Percentiles rank a stretch among this genome's conserved stretches.
These are phyloP conservation scores for Boeremia lycopersici DNA, from an alignment of 2,329 filamentous ascomycete genomes.

Conservation along the genomic window DNA sequence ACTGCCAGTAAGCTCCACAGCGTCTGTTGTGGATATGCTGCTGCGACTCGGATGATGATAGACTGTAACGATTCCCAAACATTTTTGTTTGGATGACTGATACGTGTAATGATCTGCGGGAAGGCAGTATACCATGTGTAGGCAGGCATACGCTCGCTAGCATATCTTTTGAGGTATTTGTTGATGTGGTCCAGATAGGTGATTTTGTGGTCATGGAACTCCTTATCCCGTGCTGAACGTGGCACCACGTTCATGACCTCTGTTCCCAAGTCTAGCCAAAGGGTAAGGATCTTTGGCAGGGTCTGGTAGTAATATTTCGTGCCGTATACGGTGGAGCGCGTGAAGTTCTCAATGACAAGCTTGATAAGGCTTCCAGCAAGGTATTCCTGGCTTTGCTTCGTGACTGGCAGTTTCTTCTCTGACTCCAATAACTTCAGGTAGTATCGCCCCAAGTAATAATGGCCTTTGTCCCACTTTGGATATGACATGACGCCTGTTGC, in stretches of 20 bases:
- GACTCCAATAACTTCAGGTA: constrained; percentile 96
- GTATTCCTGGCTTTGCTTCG: constrained; percentile 66
- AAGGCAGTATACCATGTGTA: constrained; percentile 84
- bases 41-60: constrained; percentile 86
- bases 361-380: constrained; percentile 83
- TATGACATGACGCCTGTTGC: constrained; percentile 75
- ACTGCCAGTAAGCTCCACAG: constrained; percentile 91
- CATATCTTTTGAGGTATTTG: constrained; percentile 78
- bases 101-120: constrained; percentile 93
- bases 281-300: constrained; percentile 84
- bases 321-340: constrained; percentile 83
- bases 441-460: constrained; percentile 95
- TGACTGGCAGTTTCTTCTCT: constrained; percentile 75
- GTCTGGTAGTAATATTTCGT: constrained; percentile 98
- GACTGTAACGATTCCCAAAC: constrained; percentile 78
- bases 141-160: constrained; percentile 68
- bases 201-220: constrained; percentile 38
- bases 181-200: constrained; percentile 53
- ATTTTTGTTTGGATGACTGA: constrained; percentile 79
- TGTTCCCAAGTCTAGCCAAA: constrained; percentile 92
- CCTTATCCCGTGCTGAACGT: constrained; percentile 34
- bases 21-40: constrained; percentile 85
- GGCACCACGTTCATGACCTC: constrained; percentile 58
- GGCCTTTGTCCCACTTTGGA: constrained; percentile 88
- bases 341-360: constrained; percentile 90